Base-by-base conservation (phyloP, 306 rosid species). In the Cajanus cajan region DNA sequence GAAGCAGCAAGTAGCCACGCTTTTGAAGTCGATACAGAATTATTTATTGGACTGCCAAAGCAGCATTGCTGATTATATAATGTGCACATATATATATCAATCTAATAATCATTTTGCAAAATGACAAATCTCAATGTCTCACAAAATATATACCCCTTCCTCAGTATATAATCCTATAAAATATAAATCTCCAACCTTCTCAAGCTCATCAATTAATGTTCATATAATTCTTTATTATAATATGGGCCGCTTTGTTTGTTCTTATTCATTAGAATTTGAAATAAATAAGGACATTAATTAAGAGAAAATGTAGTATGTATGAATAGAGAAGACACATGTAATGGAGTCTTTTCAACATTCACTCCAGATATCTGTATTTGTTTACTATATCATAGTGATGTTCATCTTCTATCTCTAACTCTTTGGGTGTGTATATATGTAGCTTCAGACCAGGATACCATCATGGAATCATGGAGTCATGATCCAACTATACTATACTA, bases 31-130 rank as follows among this genome's bases (percentile, higher is more conserved):
- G 91, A 85, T 71, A 89, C 90, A 0, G 85, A 79, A 14, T 63
- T 91, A 68, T 82, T 63, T 80, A 88, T 90, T 16, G 92, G 92
- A 76, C 80, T 77, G 55, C 92, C 90, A 14, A 24, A 73, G 22
- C 67, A 63, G 16, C 85, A 69, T 73, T 82, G 82, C 78, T 69
- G 22, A 39, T 73, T 7, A 31, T 36, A 36, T 36, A 28, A n/a
- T 28, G 31, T 28, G 31, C 3, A 3, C 3, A 14, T 1, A 2
- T 7, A 61, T 0, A 24, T 48, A 39, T 52, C 8, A 25, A 21
- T 25, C 2, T 37, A 24, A 16, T 16, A 64, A 36, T 7, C 6
- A 12, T 22, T 57, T 31, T 45, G 18, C 18, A 47, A n/a, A 1
- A 61, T 59, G n/a, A 36, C 4, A 21, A 79, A 34, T 61, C 28